A percentile compares a stretch with the other conserved stretches of the same genome.
phyloP scores from a whole-genome alignment of 2,329 filamentous ascomycete genomes.

The Fusarium albidum region DNA sequence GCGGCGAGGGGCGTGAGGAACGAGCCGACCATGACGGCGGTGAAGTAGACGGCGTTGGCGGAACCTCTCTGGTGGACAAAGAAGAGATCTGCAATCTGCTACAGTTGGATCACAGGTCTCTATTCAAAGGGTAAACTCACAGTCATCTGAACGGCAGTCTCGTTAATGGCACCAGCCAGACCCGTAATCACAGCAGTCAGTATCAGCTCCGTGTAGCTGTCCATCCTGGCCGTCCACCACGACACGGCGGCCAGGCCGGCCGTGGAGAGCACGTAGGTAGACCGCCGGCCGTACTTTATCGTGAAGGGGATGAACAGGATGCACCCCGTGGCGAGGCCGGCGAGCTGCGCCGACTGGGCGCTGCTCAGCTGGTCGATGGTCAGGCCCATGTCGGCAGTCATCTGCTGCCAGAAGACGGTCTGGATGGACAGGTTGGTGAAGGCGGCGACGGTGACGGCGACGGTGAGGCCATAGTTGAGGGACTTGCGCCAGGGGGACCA shows the following conservation, averaged over 20 bases:
- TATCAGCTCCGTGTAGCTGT: constrained; percentile 34
- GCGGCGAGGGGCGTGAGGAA: constrained; percentile 44
- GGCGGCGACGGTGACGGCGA: constrained; percentile 39
- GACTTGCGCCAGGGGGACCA: constrained; percentile 42
- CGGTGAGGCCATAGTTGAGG: constrained; percentile 40
- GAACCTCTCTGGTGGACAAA: constrained; percentile 44
- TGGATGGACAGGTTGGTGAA: constrained; percentile 41
- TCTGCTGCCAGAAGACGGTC: constrained; percentile 45
- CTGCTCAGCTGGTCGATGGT: constrained; percentile 37
- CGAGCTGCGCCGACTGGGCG: constrained; percentile 40
- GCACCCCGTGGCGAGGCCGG: constrained; percentile 45
- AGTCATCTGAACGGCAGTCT: constrained; percentile 50
- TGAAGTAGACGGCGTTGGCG: constrained; percentile 45
- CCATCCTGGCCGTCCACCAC: constrained; percentile 38
- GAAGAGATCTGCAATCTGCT: constrained; percentile 45
- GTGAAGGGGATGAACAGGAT: constrained; percentile 46
- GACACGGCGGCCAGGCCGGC: constrained; percentile 34
- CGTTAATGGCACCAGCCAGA: constrained; percentile 49
- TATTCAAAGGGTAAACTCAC: constrained; percentile 8
- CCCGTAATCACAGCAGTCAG: constrained; percentile 42
- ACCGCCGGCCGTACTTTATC: constrained; percentile 46
- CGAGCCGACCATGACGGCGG: constrained; percentile 42
- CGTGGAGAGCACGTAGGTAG: constrained; percentile 41
- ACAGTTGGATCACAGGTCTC: neutral
- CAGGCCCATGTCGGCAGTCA: constrained; percentile 42